Percentiles rank a stretch among this genome's conserved stretches.
These are phyloP conservation scores for Globisporangium nodosum DNA, from an alignment of 352 stramenopile species.

Conservation along the genomic window DNA sequence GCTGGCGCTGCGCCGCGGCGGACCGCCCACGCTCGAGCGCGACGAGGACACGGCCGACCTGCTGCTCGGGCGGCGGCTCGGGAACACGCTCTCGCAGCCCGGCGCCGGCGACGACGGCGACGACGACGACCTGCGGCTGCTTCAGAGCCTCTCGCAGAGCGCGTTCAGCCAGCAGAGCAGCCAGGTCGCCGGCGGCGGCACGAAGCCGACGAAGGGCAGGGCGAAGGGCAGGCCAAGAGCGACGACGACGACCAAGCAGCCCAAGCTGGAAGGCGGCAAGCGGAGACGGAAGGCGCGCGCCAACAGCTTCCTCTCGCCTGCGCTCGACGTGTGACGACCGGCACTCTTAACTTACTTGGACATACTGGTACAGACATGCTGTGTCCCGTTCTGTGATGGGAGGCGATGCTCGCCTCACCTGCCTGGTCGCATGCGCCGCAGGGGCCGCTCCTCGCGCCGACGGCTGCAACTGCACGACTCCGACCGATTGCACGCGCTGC, in stretches of 20 bases:
- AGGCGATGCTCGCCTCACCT: neutral
- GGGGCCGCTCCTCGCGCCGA: neutral
- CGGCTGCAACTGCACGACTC: neutral
- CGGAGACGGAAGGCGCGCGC: neutral
- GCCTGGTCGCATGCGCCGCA: neutral
- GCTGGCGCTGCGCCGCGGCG: constrained; percentile 38
- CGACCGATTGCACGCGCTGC: constrained; percentile 29
- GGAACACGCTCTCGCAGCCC: constrained; percentile 47
- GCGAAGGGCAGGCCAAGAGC: neutral
- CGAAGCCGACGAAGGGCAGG: constrained; percentile 7
- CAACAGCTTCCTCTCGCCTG: constrained; percentile 11
- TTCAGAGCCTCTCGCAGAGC: constrained; percentile 73
- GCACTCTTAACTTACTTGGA: constrained; percentile 1
- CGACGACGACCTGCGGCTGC: constrained; percentile 35
- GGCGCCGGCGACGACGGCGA: constrained; percentile 45
- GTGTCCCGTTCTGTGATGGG: too few relatives aligned
- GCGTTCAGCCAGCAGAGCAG: constrained; percentile 32
- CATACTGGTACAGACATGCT: neutral
- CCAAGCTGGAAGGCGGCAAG: neutral
- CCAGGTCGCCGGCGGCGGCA: constrained; percentile 11
- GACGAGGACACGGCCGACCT: constrained; percentile 42
- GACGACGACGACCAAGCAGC: neutral
- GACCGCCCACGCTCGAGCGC: constrained; percentile 15
- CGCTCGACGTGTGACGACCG: neutral
- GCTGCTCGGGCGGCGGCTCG: constrained; percentile 39